Evolutionary conservation across 2,329 filamentous ascomycete species (phyloP), one percentile per base, ranked within the genome.

Genomic region (Pyrenophora teres): DNA sequence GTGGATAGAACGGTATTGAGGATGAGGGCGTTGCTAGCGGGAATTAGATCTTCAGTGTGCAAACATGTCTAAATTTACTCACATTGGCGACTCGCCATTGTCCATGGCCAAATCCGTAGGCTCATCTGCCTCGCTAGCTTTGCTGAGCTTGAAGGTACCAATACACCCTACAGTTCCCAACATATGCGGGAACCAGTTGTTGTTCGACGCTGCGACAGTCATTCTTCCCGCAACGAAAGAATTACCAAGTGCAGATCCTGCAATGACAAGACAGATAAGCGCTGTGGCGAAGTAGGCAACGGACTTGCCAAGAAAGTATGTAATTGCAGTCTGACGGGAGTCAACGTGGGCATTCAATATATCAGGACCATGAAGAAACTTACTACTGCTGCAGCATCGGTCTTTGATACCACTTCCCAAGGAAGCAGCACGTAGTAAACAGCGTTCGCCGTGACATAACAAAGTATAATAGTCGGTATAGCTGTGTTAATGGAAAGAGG

Each of bases 171-270:
- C 64, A 2, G 61, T 70, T 18, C 65, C 64, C 7, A 71, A 56
- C 2, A 65, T 15, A 2, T 31, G 54, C 2, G 69, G 70, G 27
- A 71, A 64, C 69, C 66, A 72, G 37, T 40, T 51, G 33, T 72
- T 72, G 57, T 73, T 72, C 3, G 71, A 61, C 4, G 84, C 84
- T 2, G 84, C 81, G 1, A 87, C 83, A 0, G 83, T 80, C 83
- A 87, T 86, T 13, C 84, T 81, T 6, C 84, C 81, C 0, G 81
- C 81, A 0, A 87, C 83, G 57, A 87, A 87, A 0, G 83, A 84
- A 67, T 86, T 87, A 7, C 83, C 83, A 0, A 86, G 77, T 0
- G 86, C 73, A 1, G 84, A 85, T 10, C 84, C 84, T 0, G 81
- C 82, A 1, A 87, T 83, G 0, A 86, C 84, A 0, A 86, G 74